These are phyloP conservation scores for Ascocoryne sarcoides DNA, from an alignment of 2,329 filamentous ascomycete species.

Conservation along the genomic window DNA sequence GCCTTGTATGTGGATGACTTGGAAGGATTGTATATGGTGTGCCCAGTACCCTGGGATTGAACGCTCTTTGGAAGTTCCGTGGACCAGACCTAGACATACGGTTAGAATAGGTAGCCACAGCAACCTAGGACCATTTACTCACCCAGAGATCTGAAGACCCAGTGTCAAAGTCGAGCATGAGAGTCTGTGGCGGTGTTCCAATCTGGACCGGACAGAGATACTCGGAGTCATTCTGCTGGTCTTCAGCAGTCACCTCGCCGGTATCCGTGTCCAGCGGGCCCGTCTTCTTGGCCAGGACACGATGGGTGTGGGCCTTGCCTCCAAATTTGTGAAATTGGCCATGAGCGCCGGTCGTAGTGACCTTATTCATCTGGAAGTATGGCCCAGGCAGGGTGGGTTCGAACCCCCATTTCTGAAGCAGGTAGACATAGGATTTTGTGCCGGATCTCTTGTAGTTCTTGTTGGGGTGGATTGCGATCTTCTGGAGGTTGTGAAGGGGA, in stretches of 20 bases:
- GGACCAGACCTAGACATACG: constrained; percentile 41
- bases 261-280: constrained; percentile 26
- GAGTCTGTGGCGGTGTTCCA: constrained; percentile 54
- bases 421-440: constrained; percentile 53
- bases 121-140: constrained; percentile 18
- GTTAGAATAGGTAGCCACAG: neutral
- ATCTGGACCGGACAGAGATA: constrained; percentile 58
- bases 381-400: constrained; percentile 53
- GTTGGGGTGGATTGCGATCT: constrained; percentile 46
- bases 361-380: constrained; percentile 42
- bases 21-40: constrained; percentile 49
- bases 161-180: constrained; percentile 61
- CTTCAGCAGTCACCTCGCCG: constrained; percentile 49
- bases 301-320: constrained; percentile 38
- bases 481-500: constrained; percentile 28
- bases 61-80: constrained; percentile 35
- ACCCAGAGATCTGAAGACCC: constrained; percentile 64
- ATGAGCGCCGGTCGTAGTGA: constrained; percentile 29
- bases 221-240: constrained; percentile 57
- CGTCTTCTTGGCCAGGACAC: constrained; percentile 39
- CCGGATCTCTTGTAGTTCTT: constrained; percentile 50
- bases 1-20: constrained; percentile 53
- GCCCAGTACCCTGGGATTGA: constrained; percentile 30
- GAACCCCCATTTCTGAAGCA: constrained; percentile 55
- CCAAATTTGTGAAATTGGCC: constrained; percentile 39